A percentile compares a stretch with the other conserved stretches of the same genome.
phyloP scores from a whole-genome alignment of 441 rosid genomes.

The Pelargonium cotyledonis region DNA sequence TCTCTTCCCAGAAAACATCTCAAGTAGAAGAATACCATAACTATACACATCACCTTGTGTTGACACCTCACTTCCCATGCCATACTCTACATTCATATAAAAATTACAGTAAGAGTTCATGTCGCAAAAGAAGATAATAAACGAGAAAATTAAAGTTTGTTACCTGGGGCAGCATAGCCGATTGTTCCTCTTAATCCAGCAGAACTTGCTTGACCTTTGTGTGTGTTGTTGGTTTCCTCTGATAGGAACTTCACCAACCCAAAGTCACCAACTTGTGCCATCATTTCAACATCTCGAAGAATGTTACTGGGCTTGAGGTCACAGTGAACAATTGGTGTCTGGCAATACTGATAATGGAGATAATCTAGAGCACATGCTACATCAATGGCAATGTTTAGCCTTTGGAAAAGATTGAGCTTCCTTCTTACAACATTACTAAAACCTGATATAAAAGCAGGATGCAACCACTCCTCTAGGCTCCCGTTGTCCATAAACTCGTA shows the following conservation, averaged over 20 bases:
- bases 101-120: too few relatives aligned
- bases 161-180: constrained; percentile 13
- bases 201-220: fast-evolving
- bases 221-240: background rate
- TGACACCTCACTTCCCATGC: constrained; percentile 9
- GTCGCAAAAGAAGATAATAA: too few relatives aligned
- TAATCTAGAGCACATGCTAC: background rate
- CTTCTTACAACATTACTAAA: too few relatives aligned
- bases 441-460: too few relatives aligned
- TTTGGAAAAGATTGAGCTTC: too few relatives aligned
- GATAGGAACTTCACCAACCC: background rate
- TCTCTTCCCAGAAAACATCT: constrained; percentile 10
- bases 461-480: too few relatives aligned
- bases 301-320: constrained; percentile 13
- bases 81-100: background rate
- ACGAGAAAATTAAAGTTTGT: too few relatives aligned
- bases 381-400: too few relatives aligned
- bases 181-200: background rate
- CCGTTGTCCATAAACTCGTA: too few relatives aligned
- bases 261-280: constrained; percentile 8
- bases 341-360: constrained; percentile 9
- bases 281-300: constrained; percentile 11
- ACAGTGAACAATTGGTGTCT: background rate
- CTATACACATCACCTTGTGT: constrained; percentile 3
- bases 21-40: constrained; percentile 9